phyloP scores from a whole-genome alignment of 805 yeast species.

The Maudiozyma saulgeensis region DNA sequence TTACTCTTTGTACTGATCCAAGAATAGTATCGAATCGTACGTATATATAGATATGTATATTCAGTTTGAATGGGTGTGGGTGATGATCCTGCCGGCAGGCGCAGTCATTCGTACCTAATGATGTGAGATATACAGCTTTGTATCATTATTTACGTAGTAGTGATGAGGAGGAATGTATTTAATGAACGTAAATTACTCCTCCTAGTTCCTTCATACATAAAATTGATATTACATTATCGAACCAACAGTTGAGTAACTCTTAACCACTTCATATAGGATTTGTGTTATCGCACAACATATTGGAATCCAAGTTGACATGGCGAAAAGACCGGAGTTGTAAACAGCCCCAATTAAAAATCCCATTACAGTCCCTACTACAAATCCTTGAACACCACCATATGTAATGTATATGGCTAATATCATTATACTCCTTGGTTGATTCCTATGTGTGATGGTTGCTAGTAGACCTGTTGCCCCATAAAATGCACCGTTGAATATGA shows the following conservation, averaged over 20 bases:
- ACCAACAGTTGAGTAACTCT: constrained; percentile 28
- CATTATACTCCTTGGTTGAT: constrained; percentile 31
- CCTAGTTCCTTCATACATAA: no score
- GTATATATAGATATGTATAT: no score
- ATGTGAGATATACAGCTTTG: no score
- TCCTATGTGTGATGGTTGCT: constrained; percentile 45
- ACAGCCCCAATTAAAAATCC: constrained; percentile 70
- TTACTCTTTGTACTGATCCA: no score
- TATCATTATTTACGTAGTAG: no score
- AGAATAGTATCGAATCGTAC: no score
- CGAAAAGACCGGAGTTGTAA: constrained; percentile 69
- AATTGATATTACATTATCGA: constrained; percentile 10
- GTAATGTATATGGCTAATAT: constrained; percentile 40
- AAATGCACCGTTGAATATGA: constrained; percentile 55
- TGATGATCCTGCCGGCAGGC: no score
- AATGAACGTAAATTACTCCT: no score
- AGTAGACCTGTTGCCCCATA: constrained; percentile 56
- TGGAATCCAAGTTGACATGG: constrained; percentile 95
- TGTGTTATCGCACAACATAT: constrained; percentile 67
- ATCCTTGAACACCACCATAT: constrained; percentile 54
- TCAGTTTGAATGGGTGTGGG: no score
- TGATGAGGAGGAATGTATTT: no score
- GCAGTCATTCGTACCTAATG: no score
- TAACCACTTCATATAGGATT: constrained; percentile 54
- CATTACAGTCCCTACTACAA: constrained; percentile 62